Base-by-base conservation (phyloP, 495 filamentous ascomycete species). In the Hapsidospora chrysogenum region DNA sequence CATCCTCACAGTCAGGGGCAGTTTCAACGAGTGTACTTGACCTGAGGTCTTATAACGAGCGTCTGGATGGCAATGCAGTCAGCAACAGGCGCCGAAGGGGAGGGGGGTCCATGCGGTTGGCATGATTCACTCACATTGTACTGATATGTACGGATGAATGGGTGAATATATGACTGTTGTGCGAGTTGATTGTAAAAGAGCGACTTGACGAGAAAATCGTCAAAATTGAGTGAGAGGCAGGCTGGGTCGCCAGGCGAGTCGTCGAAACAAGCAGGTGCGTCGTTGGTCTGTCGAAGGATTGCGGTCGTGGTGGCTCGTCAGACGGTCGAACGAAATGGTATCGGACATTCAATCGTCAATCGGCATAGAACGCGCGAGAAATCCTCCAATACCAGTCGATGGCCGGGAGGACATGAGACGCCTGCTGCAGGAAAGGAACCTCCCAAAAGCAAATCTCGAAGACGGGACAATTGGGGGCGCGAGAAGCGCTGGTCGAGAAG, bases 401-500 rank as follows among this genome's bases (percentile, higher is more conserved):
- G 23, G 11, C 11, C 23, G 6, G 23, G 23, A 11, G 23, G n/a
- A n/a, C n/a, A n/a, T n/a, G n/a, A n/a, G n/a, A n/a, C n/a, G n/a
- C n/a, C n/a, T n/a, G n/a, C n/a, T n/a, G n/a, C n/a, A n/a, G n/a
- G n/a, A n/a, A n/a, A n/a, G n/a, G n/a, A n/a, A n/a, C n/a, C n/a
- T n/a, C n/a, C n/a, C n/a, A n/a, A n/a, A n/a, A n/a, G 18, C 31
- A 21, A 21, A 10, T 33, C 31, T 33, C 31, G 31, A 33, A 6
- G 7, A 15, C n/a, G 22, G 9, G 33, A n/a, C 17, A 22, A 26
- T 26, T 27, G 22, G 21, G 26, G 20, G 33, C 33, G 33, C 33
- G n/a, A 9, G 33, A 21, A 22, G 33, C 33, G 33, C 33, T 36
- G 33, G 33, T 36, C 23, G 33, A 36, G 31, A 36, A 23, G 10